These are phyloP conservation scores for Medicago arabica DNA, from an alignment of 306 rosid species.

Conservation along the genomic window DNA sequence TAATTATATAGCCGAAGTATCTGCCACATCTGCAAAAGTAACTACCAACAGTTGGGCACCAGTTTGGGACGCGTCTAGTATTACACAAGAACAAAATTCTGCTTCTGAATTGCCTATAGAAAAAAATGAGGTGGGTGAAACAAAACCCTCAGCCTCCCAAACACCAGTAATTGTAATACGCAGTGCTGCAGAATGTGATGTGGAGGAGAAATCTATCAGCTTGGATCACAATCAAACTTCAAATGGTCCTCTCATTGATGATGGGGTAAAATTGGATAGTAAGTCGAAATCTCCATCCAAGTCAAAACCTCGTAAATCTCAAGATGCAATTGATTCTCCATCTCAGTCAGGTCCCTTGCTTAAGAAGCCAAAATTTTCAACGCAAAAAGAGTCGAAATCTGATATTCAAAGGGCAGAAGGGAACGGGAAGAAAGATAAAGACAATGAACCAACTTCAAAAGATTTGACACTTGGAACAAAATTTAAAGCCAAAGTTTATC, in stretches of 20 bases:
- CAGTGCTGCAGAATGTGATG: conserved; percentile 85
- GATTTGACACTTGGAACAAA: conserved; percentile 71
- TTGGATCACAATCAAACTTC: conserved; percentile 47
- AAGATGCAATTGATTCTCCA: conserved; percentile 42
- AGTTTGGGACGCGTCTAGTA: conserved; percentile 41
- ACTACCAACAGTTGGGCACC: conserved; percentile 56
- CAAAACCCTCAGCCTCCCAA: conserved; percentile 49
- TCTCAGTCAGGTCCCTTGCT: conserved; percentile 45
- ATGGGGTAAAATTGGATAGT: conserved; percentile 40
- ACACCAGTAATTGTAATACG: conserved; percentile 74
- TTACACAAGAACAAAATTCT: conserved; percentile 47
- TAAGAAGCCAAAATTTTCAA: conserved; percentile 48
- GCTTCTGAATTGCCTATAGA: conserved; percentile 47
- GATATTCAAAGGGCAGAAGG: conserved; percentile 30
- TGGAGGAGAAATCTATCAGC: conserved; percentile 70
- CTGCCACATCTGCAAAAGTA: conserved; percentile 54
- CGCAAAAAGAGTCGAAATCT: conserved; percentile 44
- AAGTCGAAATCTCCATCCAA: conserved; percentile 45
- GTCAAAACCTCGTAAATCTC: conserved; percentile 38
- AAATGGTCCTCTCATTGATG: conserved; percentile 37
- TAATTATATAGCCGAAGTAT: conserved; percentile 44
- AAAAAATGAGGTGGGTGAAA: conserved; percentile 45
- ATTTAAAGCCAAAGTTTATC: conserved; percentile 73
- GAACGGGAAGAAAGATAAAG: conserved; percentile 45
- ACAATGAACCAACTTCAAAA: conserved; percentile 42